phyloP scores from a whole-genome alignment of 2,329 filamentous ascomycete genomes.

The Diaporthe caulivora region DNA sequence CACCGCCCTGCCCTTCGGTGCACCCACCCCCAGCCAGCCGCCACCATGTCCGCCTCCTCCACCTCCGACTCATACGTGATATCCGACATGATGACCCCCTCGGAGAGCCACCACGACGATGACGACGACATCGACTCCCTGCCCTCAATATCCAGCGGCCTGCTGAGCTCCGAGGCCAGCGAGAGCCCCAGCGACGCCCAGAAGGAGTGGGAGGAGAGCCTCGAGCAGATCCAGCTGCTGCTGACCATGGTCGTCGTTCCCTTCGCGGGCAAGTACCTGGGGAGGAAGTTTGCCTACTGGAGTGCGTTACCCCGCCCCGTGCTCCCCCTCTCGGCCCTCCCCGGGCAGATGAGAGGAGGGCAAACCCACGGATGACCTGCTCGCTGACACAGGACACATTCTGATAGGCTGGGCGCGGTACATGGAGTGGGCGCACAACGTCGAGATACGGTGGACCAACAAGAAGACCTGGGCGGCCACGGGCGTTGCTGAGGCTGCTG shows the following conservation, averaged over 20 bases:
- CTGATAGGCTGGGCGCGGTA: slow-evolving; percentile 86
- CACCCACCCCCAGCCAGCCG: background rate
- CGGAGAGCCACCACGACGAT: slow-evolving; percentile 51
- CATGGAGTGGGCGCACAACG: slow-evolving; percentile 92
- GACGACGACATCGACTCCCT: slow-evolving; percentile 74
- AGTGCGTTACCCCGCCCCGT: slow-evolving; percentile 68
- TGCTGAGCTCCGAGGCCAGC: slow-evolving; percentile 63
- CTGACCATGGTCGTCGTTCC: slow-evolving; percentile 95
- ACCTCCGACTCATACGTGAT: slow-evolving; percentile 65
- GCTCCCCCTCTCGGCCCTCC: background rate
- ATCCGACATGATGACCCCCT: slow-evolving; percentile 56
- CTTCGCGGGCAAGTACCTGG: slow-evolving; percentile 94
- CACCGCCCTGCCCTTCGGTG: background rate
- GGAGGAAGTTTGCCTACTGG: slow-evolving; percentile 95
- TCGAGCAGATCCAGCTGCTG: slow-evolving; percentile 93
- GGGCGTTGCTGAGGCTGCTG: slow-evolving; percentile 72
- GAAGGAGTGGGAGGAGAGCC: slow-evolving; percentile 91
- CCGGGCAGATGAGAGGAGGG: background rate
- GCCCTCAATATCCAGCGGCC: slow-evolving; percentile 69
- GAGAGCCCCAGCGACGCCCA: slow-evolving; percentile 80
- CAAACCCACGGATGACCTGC: slow-evolving; percentile 29
- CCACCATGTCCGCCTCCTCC: slow-evolving; percentile 49
- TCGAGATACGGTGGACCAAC: slow-evolving; percentile 77
- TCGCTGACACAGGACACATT: background rate
- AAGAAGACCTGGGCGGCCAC: slow-evolving; percentile 73